These are phyloP conservation scores for Ophiostoma quercus DNA, from an alignment of 2,329 filamentous ascomycete genomes.

Conservation along the genomic window DNA sequence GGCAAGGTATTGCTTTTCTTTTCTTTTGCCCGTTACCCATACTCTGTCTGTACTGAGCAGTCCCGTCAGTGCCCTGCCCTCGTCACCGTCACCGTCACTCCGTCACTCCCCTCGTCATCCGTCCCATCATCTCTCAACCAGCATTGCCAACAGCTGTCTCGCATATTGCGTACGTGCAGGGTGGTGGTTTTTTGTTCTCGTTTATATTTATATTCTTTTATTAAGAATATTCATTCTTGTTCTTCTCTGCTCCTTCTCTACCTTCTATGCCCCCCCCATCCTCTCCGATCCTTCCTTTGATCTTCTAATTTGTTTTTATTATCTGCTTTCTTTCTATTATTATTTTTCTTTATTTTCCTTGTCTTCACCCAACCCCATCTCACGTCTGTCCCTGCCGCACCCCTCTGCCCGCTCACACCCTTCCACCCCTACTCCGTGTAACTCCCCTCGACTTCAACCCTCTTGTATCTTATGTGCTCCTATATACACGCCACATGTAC, in stretches of 20 bases:
- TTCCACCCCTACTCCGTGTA: constrained; percentile 8
- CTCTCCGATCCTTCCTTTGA: neutral
- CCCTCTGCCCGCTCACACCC: constrained; percentile 10
- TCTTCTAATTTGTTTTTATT: constrained; percentile 39
- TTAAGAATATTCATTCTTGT: neutral
- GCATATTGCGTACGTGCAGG: neutral
- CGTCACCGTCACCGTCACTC: neutral
- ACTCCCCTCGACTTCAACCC: neutral
- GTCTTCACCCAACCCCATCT: neutral
- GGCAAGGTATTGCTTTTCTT: constrained; percentile 36
- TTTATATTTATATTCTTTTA: neutral
- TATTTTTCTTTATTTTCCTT: constrained; percentile 15
- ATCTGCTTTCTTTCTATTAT: constrained; percentile 41
- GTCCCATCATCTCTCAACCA: neutral
- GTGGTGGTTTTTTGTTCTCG: neutral
- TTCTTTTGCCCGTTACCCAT: neutral
- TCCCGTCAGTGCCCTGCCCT: neutral
- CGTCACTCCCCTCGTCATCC: constrained; percentile 1
- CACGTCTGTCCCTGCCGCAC: constrained; percentile 8
- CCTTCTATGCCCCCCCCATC: neutral
- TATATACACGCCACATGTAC: constrained; percentile 1
- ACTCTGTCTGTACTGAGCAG: neutral
- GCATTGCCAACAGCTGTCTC: neutral
- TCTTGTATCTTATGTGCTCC: neutral
- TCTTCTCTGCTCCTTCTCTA: neutral